Evolutionary conservation across 495 filamentous ascomycete genomes (phyloP), one percentile per base, ranked within the genome.

Genomic region (Hypoxylon trugodes): DNA sequence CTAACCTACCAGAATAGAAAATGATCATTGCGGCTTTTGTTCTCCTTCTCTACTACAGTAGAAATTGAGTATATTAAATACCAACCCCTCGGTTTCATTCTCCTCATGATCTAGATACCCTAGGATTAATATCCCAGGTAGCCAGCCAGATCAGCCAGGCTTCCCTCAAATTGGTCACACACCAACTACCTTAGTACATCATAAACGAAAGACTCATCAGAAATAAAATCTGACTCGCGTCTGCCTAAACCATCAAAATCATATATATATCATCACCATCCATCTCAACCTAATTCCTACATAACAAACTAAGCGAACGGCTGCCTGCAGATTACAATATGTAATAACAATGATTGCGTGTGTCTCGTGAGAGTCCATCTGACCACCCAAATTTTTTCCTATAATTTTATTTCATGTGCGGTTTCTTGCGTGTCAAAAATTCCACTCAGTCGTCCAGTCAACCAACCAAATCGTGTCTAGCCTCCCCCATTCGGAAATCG

Each of bases 401-500:
- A 32, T 30, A 38, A 55, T 51, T 55, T 41, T 47, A 36, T 54
- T 43, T 32, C 15, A 33, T 47, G 42, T 22, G 30, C 25, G 26
- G 30, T 54, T 43, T 32, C 15, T 24, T 47, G 42, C 26, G 30
- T 19, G 26, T 55, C 12, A 21, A 46, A 24, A 43, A 47, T 47
- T 37, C 43, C 40, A 47, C 37, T 32, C 26, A 61, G 38, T 56
- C 45, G 58, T 41, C 63, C 63, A 43, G 22, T 33, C 36, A 66
- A 42, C 63, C 57, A 61, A 66, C 63, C 57, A 66, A 40, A 52
- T 18, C 3, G 9, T 3, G 13, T 32, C 21, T 47, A 19, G n/a
- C 18, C 26, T 57, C 57, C 63, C 46, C 48, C 51, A 61, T 66
- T 66, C 57, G 63, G 63, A 66, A 66, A 61, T 52, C 46, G 13